These are phyloP conservation scores for Aspergillus sp. DNA, from an alignment of 2,329 filamentous ascomycete genomes.

Conservation along the genomic window DNA sequence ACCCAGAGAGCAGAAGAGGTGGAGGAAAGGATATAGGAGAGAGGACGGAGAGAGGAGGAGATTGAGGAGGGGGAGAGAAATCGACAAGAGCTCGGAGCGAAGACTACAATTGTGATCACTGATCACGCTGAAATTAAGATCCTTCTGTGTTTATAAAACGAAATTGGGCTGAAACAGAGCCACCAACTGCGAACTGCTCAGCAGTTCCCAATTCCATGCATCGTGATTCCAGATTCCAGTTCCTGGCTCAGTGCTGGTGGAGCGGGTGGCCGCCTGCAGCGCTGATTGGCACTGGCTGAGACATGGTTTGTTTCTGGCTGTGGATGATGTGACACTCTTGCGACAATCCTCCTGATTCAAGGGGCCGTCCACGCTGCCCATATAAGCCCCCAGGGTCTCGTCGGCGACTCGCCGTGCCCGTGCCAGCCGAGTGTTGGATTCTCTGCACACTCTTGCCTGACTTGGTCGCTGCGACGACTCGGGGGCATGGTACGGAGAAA, in stretches of 20 bases:
- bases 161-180: constrained; percentile 21
- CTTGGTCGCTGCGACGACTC: too few species aligned
- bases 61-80: not conserved
- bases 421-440: not conserved
- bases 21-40: constrained; percentile 10
- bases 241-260: constrained; percentile 12
- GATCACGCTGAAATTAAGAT: not conserved
- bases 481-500: too few species aligned
- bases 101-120: not conserved
- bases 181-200: constrained; percentile 3
- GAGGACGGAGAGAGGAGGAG: constrained; percentile 8
- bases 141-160: not conserved
- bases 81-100: not conserved
- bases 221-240: constrained; percentile 16
- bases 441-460: too few species aligned
- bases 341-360: constrained; percentile 7
- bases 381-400: not conserved
- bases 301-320: constrained; percentile 33
- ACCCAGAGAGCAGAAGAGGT: constrained; percentile 3
- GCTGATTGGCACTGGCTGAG: constrained; percentile 29
- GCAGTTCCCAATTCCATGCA: not conserved
- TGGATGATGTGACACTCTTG: constrained; percentile 23
- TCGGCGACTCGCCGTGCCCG: not conserved
- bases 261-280: constrained; percentile 1
- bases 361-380: not conserved